Evolutionary conservation across 2,329 filamentous ascomycete species (phyloP), one percentile per base, ranked within the genome.

Genomic region (Aspergillus calidoustus): DNA sequence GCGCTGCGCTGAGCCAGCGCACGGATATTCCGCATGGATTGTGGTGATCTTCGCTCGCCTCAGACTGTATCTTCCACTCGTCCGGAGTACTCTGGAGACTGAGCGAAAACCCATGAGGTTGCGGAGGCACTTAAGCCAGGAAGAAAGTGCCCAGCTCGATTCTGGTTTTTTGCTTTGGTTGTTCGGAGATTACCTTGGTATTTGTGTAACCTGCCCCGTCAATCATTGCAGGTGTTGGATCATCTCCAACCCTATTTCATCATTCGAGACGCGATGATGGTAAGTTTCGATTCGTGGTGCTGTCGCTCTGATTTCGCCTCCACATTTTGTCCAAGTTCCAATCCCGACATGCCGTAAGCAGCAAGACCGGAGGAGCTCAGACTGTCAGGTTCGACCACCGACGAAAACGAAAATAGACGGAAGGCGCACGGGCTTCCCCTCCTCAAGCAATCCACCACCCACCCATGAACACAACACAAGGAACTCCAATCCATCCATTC

Each of bases 141-240:
- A 4, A 28, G 48, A 30, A 51, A 51, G 49, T 51, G 23, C 31
- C 49, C 49, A 28, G 28, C 25, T 51, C 4, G 28, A 38, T 34
- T 50, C 8, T 17, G 17, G 11, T 41, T 41, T 41, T 41, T 6
- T 8, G 15, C 17, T 41, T 41, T 51, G 13, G 49, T 31, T 49
- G 47, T 28, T 51, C 50, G 50, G 50, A 53, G 34, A 53, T 53
- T 53, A 53, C 50, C 50, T 34, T 53, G n/a, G 50, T 43, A 53
- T 53, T 53, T 22, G 50, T 43, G 50, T 53, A 53, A 53, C 50
- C 23, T 5, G n/a, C 19, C 17, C n/a, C 41, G 50, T 53, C 41
- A 41, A 34, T 53, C 50, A 43, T 43, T 53, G 6, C 22, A 7
- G 22, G 7, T 50, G 23, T 11, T 30, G 9, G 17, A 11, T 11